Conservation (phyloP, 192 early-diverging fungal species). For the Entophlyctis luteolus region DNA sequence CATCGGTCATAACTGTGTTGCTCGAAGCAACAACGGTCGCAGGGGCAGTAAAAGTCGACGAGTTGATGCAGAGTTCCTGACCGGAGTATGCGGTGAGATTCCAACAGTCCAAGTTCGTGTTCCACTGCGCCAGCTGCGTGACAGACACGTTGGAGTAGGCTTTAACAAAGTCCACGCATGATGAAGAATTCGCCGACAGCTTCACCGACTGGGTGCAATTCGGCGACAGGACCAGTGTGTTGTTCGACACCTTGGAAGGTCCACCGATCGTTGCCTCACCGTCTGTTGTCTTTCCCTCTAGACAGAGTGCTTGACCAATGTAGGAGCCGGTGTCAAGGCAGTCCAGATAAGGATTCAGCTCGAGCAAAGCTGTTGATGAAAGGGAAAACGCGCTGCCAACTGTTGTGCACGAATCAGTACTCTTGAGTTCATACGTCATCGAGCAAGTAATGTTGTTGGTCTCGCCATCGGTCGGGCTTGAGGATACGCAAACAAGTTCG, state of each 20-base stretch:
- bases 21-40: not conserved
- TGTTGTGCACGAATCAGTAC: not conserved
- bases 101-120: not conserved
- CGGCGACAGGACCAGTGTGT: not conserved
- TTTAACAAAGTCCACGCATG: not conserved
- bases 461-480: no score
- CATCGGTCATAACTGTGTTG: not conserved
- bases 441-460: not conserved
- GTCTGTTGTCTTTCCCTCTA: not conserved
- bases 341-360: not conserved
- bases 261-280: no score
- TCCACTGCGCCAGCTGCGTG: not conserved
- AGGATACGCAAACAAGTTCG: no score
- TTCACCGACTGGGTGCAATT: not conserved
- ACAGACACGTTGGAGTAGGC: not conserved
- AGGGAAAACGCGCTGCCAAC: not conserved
- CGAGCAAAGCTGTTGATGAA: not conserved
- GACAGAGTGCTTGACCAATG: not conserved
- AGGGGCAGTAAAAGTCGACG: no score
- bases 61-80: not conserved
- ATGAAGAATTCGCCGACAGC: not conserved
- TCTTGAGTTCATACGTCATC: not conserved
- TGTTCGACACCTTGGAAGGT: no score
- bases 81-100: not conserved
- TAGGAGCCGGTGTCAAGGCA: not conserved